Conservation (phyloP, 257 asterid species). For the Coffea canephora region DNA sequence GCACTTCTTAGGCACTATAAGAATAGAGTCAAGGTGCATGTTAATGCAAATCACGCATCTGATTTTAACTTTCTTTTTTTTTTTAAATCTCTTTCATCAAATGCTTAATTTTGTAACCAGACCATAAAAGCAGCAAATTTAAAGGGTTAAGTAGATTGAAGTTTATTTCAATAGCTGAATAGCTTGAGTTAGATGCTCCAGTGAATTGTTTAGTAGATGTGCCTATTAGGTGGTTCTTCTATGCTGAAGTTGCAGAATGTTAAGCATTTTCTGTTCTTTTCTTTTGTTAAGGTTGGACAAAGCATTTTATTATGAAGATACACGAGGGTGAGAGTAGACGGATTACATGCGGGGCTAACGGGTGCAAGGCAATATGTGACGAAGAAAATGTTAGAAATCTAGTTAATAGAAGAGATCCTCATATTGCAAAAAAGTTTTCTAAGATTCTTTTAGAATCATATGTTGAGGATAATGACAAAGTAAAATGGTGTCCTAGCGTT, state of each 20-base stretch:
- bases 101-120: background rate
- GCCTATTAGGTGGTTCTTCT: background rate
- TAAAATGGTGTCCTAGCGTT: slow-evolving; percentile 65
- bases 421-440: slow-evolving; percentile 46
- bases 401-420: slow-evolving; percentile 39
- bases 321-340: slow-evolving; percentile 55
- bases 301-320: slow-evolving; percentile 50
- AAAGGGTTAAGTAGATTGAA: too few relatives aligned
- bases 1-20: background rate
- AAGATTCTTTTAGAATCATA: slow-evolving; percentile 57
- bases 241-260: background rate
- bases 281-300: slow-evolving; percentile 51
- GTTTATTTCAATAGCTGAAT: background rate
- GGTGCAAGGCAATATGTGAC: slow-evolving; percentile 56
- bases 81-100: background rate
- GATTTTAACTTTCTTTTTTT: background rate
- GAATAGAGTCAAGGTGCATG: background rate
- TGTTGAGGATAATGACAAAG: slow-evolving; percentile 55
- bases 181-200: background rate
- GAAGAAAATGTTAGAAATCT: slow-evolving; percentile 45
- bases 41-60: background rate
- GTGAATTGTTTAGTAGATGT: background rate
- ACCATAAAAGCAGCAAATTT: background rate
- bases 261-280: background rate
- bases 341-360: slow-evolving; percentile 55